phyloP scores from a whole-genome alignment of 2,329 filamentous ascomycete genomes.

The Penicillium capsulatum region DNA sequence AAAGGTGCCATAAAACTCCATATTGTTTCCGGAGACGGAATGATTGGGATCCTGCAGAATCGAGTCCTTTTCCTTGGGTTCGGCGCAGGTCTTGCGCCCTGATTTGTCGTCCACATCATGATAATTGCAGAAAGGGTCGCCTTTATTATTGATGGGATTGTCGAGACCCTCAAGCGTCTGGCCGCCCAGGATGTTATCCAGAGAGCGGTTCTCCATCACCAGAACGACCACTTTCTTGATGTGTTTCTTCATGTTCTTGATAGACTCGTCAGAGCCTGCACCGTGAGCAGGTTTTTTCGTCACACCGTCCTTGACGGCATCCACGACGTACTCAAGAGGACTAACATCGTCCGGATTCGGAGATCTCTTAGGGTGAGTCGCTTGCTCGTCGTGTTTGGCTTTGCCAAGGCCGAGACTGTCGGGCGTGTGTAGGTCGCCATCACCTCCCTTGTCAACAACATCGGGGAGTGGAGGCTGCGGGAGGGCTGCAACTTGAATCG shows the following conservation, averaged over 20 bases:
- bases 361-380: no score
- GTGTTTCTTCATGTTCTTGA: slow-evolving; percentile 30
- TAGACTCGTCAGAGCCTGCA: no score
- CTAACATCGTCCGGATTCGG: no score
- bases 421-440: no score
- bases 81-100: slow-evolving; percentile 30
- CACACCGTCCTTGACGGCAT: no score
- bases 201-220: slow-evolving; percentile 44
- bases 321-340: no score
- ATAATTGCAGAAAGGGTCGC: slow-evolving; percentile 43
- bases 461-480: no score
- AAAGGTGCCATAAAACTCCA: slow-evolving; percentile 43
- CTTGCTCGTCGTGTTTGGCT: no score
- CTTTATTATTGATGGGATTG: slow-evolving; percentile 44
- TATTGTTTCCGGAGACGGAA: slow-evolving; percentile 42
- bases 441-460: no score
- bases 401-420: no score
- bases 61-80: slow-evolving; percentile 40
- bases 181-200: slow-evolving; percentile 45
- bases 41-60: slow-evolving; percentile 44
- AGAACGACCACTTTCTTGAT: slow-evolving; percentile 39
- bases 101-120: slow-evolving; percentile 33
- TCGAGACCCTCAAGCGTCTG: slow-evolving; percentile 38
- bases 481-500: no score
- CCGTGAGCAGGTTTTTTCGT: no score